phyloP scores from a whole-genome alignment of 2,329 filamentous ascomycete species.

The Fusarium anguioides region DNA sequence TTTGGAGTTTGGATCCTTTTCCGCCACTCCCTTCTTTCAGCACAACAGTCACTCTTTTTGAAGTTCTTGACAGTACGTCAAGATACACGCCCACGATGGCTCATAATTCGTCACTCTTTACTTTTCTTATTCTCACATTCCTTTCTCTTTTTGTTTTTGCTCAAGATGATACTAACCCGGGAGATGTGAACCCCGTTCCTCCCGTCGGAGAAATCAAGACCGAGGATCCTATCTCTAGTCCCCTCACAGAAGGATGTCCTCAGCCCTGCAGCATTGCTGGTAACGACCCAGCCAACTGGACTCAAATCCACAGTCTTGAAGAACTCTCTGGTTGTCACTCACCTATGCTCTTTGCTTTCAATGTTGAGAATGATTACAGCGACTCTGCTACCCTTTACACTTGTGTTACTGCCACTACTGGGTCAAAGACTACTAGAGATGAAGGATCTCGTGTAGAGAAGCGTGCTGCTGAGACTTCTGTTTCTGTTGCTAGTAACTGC shows the following conservation, averaged over 20 bases:
- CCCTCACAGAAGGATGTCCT: constrained; percentile 42
- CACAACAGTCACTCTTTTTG: constrained; percentile 7
- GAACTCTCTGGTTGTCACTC: constrained; percentile 32
- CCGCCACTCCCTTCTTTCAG: background rate
- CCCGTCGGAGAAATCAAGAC: constrained; percentile 39
- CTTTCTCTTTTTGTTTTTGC: constrained; percentile 20
- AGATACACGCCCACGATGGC: constrained; percentile 34
- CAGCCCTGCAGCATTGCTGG: constrained; percentile 34
- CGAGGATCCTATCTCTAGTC: constrained; percentile 41
- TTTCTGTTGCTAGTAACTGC: constrained; percentile 34
- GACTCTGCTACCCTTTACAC: constrained; percentile 43
- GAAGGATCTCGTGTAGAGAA: constrained; percentile 12
- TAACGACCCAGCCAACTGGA: constrained; percentile 40
- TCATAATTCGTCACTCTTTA: constrained; percentile 39
- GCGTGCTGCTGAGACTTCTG: constrained; percentile 22
- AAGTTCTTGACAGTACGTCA: background rate
- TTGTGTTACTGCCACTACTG: constrained; percentile 13
- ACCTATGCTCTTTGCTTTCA: constrained; percentile 39
- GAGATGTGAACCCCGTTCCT: constrained; percentile 37
- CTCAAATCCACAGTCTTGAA: constrained; percentile 38
- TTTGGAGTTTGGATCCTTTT: background rate
- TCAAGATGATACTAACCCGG: constrained; percentile 22
- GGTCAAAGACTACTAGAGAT: constrained; percentile 23
- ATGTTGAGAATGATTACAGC: constrained; percentile 39
- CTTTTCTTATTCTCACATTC: constrained; percentile 31